Conservation (phyloP, 441 rosid genomes). For the Pelargonium australe region DNA sequence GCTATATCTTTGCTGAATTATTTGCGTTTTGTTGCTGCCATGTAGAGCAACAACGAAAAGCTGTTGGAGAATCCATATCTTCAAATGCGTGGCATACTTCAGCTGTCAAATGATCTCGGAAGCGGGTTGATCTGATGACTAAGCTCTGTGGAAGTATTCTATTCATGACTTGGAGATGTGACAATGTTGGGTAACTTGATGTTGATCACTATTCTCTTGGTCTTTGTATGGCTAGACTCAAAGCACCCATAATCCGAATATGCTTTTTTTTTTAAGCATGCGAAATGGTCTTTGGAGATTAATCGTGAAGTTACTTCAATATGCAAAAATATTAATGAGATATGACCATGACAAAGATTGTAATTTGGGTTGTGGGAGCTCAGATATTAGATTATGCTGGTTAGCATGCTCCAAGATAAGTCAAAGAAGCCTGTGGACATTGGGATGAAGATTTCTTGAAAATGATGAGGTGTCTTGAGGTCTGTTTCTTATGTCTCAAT, state of each 20-base stretch:
- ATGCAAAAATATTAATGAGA: conserved; percentile 5
- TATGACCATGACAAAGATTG: conserved; percentile 8
- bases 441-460: conserved; percentile 19
- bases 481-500: conserved; percentile 18
- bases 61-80: conserved; percentile 94
- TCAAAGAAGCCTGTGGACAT: conserved; percentile 13
- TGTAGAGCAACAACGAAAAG: conserved; percentile 96
- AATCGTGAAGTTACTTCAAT: too few relatives aligned
- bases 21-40: conserved; percentile 18
- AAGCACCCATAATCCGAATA: conserved; percentile 12
- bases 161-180: conserved; percentile 21
- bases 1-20: conserved; percentile 17
- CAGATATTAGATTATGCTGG: conserved; percentile 18
- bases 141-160: conserved; percentile 9
- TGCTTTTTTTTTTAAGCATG: too few relatives aligned
- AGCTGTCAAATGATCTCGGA: conserved; percentile 72
- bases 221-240: conserved; percentile 17
- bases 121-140: conserved; percentile 27
- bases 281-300: too few relatives aligned
- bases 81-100: conserved; percentile 97
- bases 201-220: conserved; percentile 17
- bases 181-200: conserved; percentile 14
- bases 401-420: conserved; percentile 18
- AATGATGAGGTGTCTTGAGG: conserved; percentile 22
- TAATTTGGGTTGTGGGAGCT: conserved; percentile 16